Evolutionary conservation across 2,329 filamentous ascomycete genomes (phyloP).

Genomic region (Venturia pyrina): DNA sequence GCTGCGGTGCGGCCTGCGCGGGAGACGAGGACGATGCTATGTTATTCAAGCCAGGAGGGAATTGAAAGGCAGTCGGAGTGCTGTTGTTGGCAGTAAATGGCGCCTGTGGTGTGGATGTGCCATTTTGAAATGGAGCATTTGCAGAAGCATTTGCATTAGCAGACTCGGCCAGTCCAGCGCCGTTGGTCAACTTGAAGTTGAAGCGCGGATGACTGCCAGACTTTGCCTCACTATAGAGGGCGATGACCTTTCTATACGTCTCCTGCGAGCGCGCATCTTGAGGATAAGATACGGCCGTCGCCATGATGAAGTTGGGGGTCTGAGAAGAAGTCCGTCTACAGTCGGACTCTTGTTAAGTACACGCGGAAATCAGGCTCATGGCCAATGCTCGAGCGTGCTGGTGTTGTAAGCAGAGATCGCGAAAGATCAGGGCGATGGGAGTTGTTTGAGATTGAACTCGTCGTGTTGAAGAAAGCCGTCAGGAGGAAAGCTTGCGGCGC

Average conservation of each 20-base stretch:
- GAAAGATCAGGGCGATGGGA: not conserved
- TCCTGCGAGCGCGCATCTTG: slow-evolving; percentile 1
- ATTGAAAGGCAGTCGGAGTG: slow-evolving; percentile 1
- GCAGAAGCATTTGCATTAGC: not conserved
- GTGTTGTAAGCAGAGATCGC: slow-evolving; percentile 4
- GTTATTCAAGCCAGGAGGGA: not conserved
- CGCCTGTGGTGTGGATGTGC: not conserved
- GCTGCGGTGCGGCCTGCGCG: slow-evolving; percentile 17
- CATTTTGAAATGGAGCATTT: not conserved
- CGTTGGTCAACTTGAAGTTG: not conserved
- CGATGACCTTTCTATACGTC: slow-evolving; percentile 4
- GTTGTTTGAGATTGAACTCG: not conserved
- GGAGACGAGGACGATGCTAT: slow-evolving; percentile 13
- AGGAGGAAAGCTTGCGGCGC: not conserved
- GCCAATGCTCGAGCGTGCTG: not conserved
- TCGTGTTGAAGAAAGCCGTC: not conserved
- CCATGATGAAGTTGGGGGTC: not conserved
- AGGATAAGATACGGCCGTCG: not conserved
- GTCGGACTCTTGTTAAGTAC: not conserved
- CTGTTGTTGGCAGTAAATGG: not conserved
- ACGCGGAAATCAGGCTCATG: not conserved
- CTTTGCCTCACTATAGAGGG: not conserved
- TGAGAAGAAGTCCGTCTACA: not conserved
- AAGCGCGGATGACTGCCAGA: not conserved
- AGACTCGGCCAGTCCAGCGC: not conserved